Evolutionary conservation across 192 early-diverging fungal genomes (phyloP).

Genomic region (Podila minutissima): DNA sequence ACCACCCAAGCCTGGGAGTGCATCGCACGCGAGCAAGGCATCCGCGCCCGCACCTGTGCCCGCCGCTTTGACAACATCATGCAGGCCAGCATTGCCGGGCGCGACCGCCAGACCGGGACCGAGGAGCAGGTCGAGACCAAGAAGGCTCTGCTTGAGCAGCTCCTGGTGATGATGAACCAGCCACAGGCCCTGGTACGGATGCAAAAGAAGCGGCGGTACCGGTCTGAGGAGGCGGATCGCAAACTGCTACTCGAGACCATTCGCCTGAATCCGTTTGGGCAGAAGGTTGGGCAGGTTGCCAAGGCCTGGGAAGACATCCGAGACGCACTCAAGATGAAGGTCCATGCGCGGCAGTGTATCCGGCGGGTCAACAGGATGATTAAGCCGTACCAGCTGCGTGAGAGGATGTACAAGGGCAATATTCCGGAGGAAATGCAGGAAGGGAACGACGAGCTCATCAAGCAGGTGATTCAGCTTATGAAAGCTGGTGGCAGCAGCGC

Average conservation of each 20-base stretch:
- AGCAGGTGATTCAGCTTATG: slow-evolving; percentile 49
- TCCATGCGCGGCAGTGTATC: slow-evolving; percentile 43
- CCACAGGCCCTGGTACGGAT: slow-evolving; percentile 42
- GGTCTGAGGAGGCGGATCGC: slow-evolving; percentile 39
- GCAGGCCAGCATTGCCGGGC: slow-evolving; percentile 37
- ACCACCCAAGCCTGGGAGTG: slow-evolving; percentile 47
- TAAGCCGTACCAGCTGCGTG: slow-evolving; percentile 33
- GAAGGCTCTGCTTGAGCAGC: slow-evolving; percentile 29
- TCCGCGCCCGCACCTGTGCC: slow-evolving; percentile 39
- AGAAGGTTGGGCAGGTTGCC: slow-evolving; percentile 43
- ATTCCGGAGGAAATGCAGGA: slow-evolving; percentile 43
- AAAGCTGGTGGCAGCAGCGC: slow-evolving; percentile 10
- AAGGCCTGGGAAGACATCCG: slow-evolving; percentile 48
- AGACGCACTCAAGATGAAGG: slow-evolving; percentile 43
- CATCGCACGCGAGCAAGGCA: slow-evolving; percentile 38
- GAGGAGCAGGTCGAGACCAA: slow-evolving; percentile 39
- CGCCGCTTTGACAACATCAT: slow-evolving; percentile 48
- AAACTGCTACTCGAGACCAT: slow-evolving; percentile 32
- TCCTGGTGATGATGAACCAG: slow-evolving; percentile 49
- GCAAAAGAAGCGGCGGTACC: slow-evolving; percentile 48
- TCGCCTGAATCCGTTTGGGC: slow-evolving; percentile 39
- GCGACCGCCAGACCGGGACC: slow-evolving; percentile 23
- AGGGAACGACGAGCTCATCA: slow-evolving; percentile 35
- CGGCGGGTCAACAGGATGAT: slow-evolving; percentile 46
- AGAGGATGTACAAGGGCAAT: slow-evolving; percentile 43